Evolutionary conservation across 164 flowering plant genomes (phyloP).

Genomic region (Chimonanthus praecox): DNA sequence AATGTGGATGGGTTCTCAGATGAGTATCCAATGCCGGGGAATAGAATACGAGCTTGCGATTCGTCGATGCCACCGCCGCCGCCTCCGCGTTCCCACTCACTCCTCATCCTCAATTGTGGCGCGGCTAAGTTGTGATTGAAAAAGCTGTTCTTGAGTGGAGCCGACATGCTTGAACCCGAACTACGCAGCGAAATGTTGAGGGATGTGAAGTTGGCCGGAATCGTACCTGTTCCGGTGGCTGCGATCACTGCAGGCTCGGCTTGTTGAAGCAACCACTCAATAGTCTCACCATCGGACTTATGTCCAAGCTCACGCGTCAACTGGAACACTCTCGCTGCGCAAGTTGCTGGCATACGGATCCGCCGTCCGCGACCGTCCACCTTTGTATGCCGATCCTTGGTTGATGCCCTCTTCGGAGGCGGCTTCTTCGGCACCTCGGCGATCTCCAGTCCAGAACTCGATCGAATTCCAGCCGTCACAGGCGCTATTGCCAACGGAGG

Average conservation of each 20-base stretch:
- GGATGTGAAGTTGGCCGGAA: slow-evolving; percentile 79
- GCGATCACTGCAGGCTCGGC: slow-evolving; percentile 85
- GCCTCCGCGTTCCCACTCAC: slow-evolving; percentile 30
- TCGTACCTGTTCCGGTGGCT: slow-evolving; percentile 88
- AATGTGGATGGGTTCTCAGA: slow-evolving; percentile 21
- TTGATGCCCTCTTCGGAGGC: slow-evolving; percentile 52
- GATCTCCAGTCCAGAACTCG: slow-evolving; percentile 7
- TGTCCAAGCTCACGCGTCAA: slow-evolving; percentile 69
- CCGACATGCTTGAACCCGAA: slow-evolving; percentile 53
- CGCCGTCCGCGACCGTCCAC: slow-evolving; percentile 84
- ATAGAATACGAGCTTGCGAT: slow-evolving; percentile 22
- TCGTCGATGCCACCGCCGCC: neutral
- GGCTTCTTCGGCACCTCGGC: slow-evolving; percentile 34
- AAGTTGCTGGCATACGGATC: slow-evolving; percentile 81
- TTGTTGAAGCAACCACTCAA: slow-evolving; percentile 78
- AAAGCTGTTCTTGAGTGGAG: slow-evolving; percentile 36
- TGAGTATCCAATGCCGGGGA: slow-evolving; percentile 24
- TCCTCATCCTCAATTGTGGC: slow-evolving; percentile 30
- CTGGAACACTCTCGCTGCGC: slow-evolving; percentile 81
- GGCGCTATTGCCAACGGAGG: slow-evolving; percentile 18
- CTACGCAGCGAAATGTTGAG: slow-evolving; percentile 69
- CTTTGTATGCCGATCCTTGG: slow-evolving; percentile 76
- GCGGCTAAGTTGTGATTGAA: slow-evolving; percentile 27
- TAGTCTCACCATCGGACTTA: slow-evolving; percentile 76
- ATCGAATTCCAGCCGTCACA: slow-evolving; percentile 12